These are phyloP conservation scores for Yarrowia phangngaensis DNA, from an alignment of 805 yeast species.

Conservation along the genomic window DNA sequence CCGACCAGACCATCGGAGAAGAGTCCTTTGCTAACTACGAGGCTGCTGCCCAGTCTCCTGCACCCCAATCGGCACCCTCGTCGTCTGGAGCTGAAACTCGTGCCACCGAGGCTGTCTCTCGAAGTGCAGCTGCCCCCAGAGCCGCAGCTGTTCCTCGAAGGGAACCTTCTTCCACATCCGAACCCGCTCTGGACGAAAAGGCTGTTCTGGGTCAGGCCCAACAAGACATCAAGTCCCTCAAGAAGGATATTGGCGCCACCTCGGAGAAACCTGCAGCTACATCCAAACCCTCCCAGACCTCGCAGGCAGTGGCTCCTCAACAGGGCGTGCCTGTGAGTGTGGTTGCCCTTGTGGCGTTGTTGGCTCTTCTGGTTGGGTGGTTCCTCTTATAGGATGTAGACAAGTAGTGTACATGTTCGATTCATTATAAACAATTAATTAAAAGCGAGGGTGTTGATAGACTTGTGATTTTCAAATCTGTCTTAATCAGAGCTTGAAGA, in stretches of 20 bases:
- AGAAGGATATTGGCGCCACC: slow-evolving; percentile 28
- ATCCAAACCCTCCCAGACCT: slow-evolving; percentile 47
- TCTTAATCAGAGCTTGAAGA: too few relatives aligned
- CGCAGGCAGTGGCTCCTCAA: slow-evolving; percentile 32
- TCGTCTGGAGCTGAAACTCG: neutral
- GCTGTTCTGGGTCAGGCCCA: slow-evolving; percentile 25
- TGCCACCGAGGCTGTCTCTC: slow-evolving; percentile 14
- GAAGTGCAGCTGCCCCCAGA: slow-evolving; percentile 3
- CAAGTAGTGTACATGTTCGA: slow-evolving; percentile 8
- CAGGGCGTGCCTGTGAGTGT: slow-evolving; percentile 53
- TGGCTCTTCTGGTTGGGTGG: slow-evolving; percentile 65
- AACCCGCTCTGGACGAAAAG: neutral
- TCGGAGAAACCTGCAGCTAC: slow-evolving; percentile 40
- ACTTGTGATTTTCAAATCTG: too few relatives aligned
- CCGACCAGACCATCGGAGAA: slow-evolving; percentile 28
- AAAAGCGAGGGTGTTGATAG: slow-evolving; percentile 1
- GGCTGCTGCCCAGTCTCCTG: slow-evolving; percentile 35
- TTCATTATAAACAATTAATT: neutral
- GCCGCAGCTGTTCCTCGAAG: neutral
- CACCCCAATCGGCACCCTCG: slow-evolving; percentile 16
- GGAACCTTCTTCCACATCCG: neutral
- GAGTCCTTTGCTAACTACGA: slow-evolving; percentile 28
- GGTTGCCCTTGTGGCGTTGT: slow-evolving; percentile 53
- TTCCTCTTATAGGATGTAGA: slow-evolving; percentile 51
- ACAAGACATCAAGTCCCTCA: slow-evolving; percentile 28